These are phyloP conservation scores for Cyberlindnera sargentensis DNA, from an alignment of 805 yeast genomes.

Conservation along the genomic window DNA sequence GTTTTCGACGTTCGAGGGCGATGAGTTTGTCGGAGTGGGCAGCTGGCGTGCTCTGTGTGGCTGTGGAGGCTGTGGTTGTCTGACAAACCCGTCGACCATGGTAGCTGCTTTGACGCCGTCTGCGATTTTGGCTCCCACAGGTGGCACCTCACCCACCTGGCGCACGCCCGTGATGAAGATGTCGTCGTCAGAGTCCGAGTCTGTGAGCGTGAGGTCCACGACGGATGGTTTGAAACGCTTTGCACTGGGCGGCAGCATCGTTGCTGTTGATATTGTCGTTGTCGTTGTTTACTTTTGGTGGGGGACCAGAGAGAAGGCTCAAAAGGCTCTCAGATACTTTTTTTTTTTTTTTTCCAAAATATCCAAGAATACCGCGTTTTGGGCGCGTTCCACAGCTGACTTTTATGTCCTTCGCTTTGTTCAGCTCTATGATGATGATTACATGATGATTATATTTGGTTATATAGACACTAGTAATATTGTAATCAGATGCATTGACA, in stretches of 20 bases:
- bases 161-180: constrained; percentile 17
- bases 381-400: too few species aligned
- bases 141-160: not conserved
- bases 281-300: constrained; percentile 1
- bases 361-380: too few species aligned
- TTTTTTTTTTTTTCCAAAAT: too few species aligned
- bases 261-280: not conserved
- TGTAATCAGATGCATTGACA: too few species aligned
- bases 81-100: not conserved
- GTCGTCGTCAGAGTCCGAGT: constrained; percentile 16
- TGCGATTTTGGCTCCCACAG: not conserved
- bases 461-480: too few species aligned
- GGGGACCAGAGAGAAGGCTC: not conserved
- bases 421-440: too few species aligned
- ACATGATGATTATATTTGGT: too few species aligned
- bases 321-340: too few species aligned
- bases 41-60: not conserved
- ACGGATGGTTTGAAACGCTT: constrained; percentile 8
- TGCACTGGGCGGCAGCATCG: constrained; percentile 1
- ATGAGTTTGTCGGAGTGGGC: not conserved
- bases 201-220: constrained; percentile 14
- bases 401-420: too few species aligned
- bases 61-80: not conserved
- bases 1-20: not conserved
- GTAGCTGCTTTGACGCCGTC: not conserved